These are phyloP conservation scores for Drechslerella coelobrocha DNA, from an alignment of 2,329 filamentous ascomycete genomes.

Conservation along the genomic window DNA sequence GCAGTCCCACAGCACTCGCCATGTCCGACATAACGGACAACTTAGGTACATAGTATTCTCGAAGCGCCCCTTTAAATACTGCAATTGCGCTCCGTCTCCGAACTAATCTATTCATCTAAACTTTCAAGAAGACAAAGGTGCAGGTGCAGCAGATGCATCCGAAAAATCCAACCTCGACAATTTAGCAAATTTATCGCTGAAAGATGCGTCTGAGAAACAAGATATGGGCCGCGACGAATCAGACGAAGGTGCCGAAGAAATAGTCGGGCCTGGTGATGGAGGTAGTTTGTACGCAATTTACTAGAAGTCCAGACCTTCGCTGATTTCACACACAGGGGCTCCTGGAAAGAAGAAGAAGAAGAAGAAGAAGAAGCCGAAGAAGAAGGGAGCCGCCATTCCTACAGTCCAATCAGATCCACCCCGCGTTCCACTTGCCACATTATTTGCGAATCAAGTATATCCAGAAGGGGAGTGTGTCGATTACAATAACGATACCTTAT, in stretches of 20 bases:
- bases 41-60: slow-evolving; percentile 2
- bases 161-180: slow-evolving; percentile 2
- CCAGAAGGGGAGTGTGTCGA: slow-evolving; percentile 75
- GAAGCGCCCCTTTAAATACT: background rate
- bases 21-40: slow-evolving; percentile 12
- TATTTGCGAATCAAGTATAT: slow-evolving; percentile 76
- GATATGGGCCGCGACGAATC: slow-evolving; percentile 16
- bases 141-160: background rate
- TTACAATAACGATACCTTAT: slow-evolving; percentile 77
- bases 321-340: background rate
- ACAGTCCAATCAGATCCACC: slow-evolving; percentile 80
- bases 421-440: slow-evolving; percentile 72
- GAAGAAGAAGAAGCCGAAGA: slow-evolving; percentile 81
- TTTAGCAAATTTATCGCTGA: slow-evolving; percentile 5
- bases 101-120: background rate
- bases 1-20: background rate
- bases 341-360: slow-evolving; percentile 71
- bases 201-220: background rate
- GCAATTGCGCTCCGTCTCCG: background rate
- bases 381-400: slow-evolving; percentile 71
- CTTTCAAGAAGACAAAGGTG: background rate
- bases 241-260: slow-evolving; percentile 25
- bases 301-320: background rate
- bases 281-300: slow-evolving; percentile 5
- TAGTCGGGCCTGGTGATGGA: slow-evolving; percentile 1